Evolutionary conservation across 1,284 basidiomycete species (phyloP), one percentile per base, ranked within the genome.

Genomic region (Gastroboletus turbinatus): DNA sequence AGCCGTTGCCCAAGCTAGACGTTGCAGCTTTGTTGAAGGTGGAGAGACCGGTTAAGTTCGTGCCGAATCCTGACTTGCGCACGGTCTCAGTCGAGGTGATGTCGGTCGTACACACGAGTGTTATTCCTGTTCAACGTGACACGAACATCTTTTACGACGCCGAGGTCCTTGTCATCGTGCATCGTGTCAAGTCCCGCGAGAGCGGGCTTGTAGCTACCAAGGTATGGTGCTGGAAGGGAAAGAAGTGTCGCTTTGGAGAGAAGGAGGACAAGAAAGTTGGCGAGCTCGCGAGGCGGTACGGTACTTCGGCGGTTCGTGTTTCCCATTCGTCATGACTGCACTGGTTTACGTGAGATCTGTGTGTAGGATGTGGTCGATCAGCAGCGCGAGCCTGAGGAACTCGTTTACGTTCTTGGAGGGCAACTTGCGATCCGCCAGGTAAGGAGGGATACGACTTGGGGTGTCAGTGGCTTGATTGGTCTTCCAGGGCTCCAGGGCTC

Each of bases 211-310:
- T 84, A 4, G 74, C 76, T 25, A 90, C 83, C 6, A 79, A 76
- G 27, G 80, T 92, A 13, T 92, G 88, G 88, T 81, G 80, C 21
- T 92, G 90, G 90, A 73, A 74, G 25, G 90, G 90, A 0, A 80
- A 77, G 53, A 76, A 75, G 38, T 76, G 79, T 38, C 72, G 69
- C 32, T 62, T 78, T 21, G 81, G 80, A 2, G 82, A 85, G 49
- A 75, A 73, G 45, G 90, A 89, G 60, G 79, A 82, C 61, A 77
- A 72, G 46, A 91, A 90, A 65, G 62, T 90, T 42, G 75, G 79
- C 43, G 90, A 91, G 50, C 74, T 92, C 9, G 84, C 85, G 5
- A 81, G 83, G 60, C 81, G 85, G 49, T 92, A 91, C 70, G 82
- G 85, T 19, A 86, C 88, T 2, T 71, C 68, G 21, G 68, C 81